Base-by-base conservation (phyloP, 1,284 basidiomycete species). In the Kwoniella shivajii region DNA sequence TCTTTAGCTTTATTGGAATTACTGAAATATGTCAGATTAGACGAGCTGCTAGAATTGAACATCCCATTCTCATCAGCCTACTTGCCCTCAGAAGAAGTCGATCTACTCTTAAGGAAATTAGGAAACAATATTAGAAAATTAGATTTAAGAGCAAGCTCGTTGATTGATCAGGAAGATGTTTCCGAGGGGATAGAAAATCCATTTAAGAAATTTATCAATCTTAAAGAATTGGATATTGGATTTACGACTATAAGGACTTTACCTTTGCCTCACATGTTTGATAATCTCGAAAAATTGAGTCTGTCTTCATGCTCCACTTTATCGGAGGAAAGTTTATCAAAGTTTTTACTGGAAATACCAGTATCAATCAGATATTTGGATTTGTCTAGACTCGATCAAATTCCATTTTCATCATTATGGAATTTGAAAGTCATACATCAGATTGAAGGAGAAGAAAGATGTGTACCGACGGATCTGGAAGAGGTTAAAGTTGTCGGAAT, bases 401-500 rank as follows among this genome's bases (percentile, higher is more conserved):
- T 71, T 18, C 31, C 65, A 3, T 61, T 67, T 41, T 29, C 47
- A 6, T 61, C 60, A 6, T 50, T 74, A 31, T 50, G 50, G 49
- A 48, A 42, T 29, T 44, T 73, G 34, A 47, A 54, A 14, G 71
- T 70, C 9, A 55, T 61, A 0, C 14, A 31, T n/a, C 48, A 49
- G 14, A 1, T 36, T 6, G 31, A 36, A 11, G 20, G 9, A 0
- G 36, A 38, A 1, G 47, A 18, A 16, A 20, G n/a, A 18, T 14
- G n/a, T 1, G 22, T 29, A 20, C 59, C 62, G 6, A 67, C 65
- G 1, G 27, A 38, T 6, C 47, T 75, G 18, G 51, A 50, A n/a
- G 60, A 67, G 27, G 63, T 75, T 51, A 67, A 65, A 27, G 46
- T 75, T 7, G 63, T 69, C 0, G 73, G 72, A 2, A 73, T 73